Percentiles rank a stretch among this genome's conserved stretches.
Evolutionary conservation across 2,329 filamentous ascomycete species (phyloP).

Genomic region (Aspergillus sp.): DNA sequence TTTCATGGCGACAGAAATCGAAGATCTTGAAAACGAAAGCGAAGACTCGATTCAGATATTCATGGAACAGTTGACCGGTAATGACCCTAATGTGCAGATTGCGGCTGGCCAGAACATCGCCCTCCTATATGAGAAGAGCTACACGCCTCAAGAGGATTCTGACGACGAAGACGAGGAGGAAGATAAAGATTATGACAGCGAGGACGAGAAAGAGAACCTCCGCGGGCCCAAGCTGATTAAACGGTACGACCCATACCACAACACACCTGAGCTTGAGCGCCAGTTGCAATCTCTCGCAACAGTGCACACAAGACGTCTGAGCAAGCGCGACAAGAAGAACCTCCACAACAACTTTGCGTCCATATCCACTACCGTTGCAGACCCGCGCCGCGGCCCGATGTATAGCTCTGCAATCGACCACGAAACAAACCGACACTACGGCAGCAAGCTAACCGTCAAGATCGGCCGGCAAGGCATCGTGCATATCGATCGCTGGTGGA

Average conservation of each 20-base stretch:
- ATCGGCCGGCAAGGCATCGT: slow-evolving; percentile 59
- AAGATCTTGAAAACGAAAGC: slow-evolving; percentile 70
- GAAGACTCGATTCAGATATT: slow-evolving; percentile 76
- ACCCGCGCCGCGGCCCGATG: slow-evolving; percentile 64
- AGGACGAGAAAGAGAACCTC: slow-evolving; percentile 41
- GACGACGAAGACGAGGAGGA: slow-evolving; percentile 57
- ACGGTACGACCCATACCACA: slow-evolving; percentile 67
- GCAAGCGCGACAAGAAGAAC: slow-evolving; percentile 65
- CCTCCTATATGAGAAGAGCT: slow-evolving; percentile 74
- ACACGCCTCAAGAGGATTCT: slow-evolving; percentile 58
- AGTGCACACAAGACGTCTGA: slow-evolving; percentile 60
- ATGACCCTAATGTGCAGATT: slow-evolving; percentile 70
- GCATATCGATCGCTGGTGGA: slow-evolving; percentile 73
- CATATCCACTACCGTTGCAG: slow-evolving; percentile 65
- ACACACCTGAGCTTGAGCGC: slow-evolving; percentile 60
- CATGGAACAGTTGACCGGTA: slow-evolving; percentile 79
- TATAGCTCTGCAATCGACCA: slow-evolving; percentile 65
- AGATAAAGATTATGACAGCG: slow-evolving; percentile 53
- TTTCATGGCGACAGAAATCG: slow-evolving; percentile 73
- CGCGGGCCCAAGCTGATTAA: slow-evolving; percentile 53
- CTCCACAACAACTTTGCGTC: slow-evolving; percentile 67
- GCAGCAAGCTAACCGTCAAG: slow-evolving; percentile 61
- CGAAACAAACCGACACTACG: slow-evolving; percentile 60
- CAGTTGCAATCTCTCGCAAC: slow-evolving; percentile 61
- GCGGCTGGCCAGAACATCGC: slow-evolving; percentile 79